Evolutionary conservation across 2,329 filamentous ascomycete genomes (phyloP), one percentile per base, ranked within the genome.

Genomic region (Canariomyces notabilis): DNA sequence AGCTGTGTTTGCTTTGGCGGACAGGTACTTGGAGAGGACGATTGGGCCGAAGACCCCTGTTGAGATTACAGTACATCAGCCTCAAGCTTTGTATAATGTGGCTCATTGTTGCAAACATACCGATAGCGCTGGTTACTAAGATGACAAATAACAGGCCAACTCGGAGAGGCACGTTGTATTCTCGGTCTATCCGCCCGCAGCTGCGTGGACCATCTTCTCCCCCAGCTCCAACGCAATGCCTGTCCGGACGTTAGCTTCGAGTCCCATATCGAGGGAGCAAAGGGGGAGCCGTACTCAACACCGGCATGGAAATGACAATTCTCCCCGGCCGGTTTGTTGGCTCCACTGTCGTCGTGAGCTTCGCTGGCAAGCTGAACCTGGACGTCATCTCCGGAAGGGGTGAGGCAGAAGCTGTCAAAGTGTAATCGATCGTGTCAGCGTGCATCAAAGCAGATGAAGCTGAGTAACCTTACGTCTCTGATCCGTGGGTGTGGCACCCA

Each of bases 291-390:
- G 54, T 85, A 77, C 51, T 86, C 81, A 16, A 88, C 80, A 33
- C 83, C 83, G 8, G 82, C 83, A 55, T 89, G 84, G 62, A 83
- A 86, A 58, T 89, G 84, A 54, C 83, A 87, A 56, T 77, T 71
- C 51, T 72, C 57, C 19, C 64, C 65, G 6, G 22, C 20, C 14
- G 33, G 22, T 35, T 21, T 38, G 35, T 42, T 22, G 21, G 26
- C 26, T 4, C 8, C 8, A 11, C 26, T 12, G 9, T 29, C 26
- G 14, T 42, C 37, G 18, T 41, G n/a, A n/a, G n/a, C 23, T 18
- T 44, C 33, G n/a, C 12, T 16, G 12, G 35, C n/a, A 21, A 31
- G 41, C 23, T 21, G 22, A 12, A 44, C 37, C 22, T 36, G 19
- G 9, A 44, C 41, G 23, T 43, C 33, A 12, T 42, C 20, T 12